A percentile compares a stretch with the other conserved stretches of the same genome.
These are phyloP conservation scores for Tilletia setariae DNA, from an alignment of 1,284 basidiomycete genomes.

Conservation along the genomic window DNA sequence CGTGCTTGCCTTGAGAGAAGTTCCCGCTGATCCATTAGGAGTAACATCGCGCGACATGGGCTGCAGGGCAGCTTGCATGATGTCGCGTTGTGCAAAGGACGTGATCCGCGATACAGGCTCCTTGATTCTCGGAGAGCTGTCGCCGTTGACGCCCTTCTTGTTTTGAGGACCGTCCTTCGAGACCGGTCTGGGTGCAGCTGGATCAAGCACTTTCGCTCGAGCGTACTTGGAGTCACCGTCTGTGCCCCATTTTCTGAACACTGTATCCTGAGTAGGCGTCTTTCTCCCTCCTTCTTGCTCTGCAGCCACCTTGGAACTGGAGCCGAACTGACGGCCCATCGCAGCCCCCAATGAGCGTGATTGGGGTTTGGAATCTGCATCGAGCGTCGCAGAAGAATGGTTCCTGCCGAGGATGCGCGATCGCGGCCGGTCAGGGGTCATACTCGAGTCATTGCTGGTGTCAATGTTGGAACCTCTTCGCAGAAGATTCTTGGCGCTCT, in stretches of 20 bases:
- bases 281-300: background rate
- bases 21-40: background rate
- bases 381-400: conserved; percentile 4
- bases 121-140: background rate
- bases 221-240: background rate
- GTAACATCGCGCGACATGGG: background rate
- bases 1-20: background rate
- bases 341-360: too few relatives aligned
- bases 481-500: background rate
- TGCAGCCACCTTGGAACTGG: background rate
- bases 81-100: conserved; percentile 4
- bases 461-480: background rate
- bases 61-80: background rate
- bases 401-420: background rate
- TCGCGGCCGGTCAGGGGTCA: too few relatives aligned
- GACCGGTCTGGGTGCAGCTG: background rate
- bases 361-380: background rate
- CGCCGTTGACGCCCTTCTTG: background rate
- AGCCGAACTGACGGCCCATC: too few relatives aligned
- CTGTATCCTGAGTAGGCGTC: conserved; percentile 5
- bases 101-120: background rate
- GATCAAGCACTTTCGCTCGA: background rate
- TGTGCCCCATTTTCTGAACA: background rate
- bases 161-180: conserved; percentile 5
- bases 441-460: background rate